Evolutionary conservation across 2,329 filamentous ascomycete species (phyloP), one percentile per base, ranked within the genome.

Genomic region (Sarocladium oryzae): DNA sequence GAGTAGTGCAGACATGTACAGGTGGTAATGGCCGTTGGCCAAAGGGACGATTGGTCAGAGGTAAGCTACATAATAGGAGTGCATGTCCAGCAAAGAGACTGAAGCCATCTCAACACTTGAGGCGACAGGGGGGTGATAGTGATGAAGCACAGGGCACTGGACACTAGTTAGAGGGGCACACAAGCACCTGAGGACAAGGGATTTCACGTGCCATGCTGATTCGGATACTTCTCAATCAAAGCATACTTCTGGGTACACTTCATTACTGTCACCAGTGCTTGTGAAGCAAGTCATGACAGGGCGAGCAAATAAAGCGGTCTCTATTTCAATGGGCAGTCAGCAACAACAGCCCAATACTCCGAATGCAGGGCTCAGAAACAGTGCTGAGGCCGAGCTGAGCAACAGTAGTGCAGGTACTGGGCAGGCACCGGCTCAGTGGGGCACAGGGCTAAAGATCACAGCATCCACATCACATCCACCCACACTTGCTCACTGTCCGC

Each of bases 381-480:
- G n/a, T 45, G 40, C 10, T 45, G 40, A 45, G 40, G 21, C n/a
- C 40, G 4, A 45, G 40, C 43, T 48, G 43, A 48, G 24, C 43
- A 48, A 48, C 43, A 7, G 16, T 23, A 33, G 11, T 3, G 16
- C 16, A 33, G n/a, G 18, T 23, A 48, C 43, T 48, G 43, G 43
- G 26, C 43, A 32, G n/a, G 26, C 43, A 48, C 20, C 40, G 23
- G 26, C n/a, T 32, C 43, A 30, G 43, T 32, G 26, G 24, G 43
- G 24, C 43, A 16, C 28, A 20, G 8, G 36, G 21, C 21, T 20
- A 43, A 28, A 43, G 23, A 43, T 7, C 40, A 43, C 40, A 28
- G 21, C 37, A 40, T 40, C 37, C 37, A 26, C 40, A 43, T 8
- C 4, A 18, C 43, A 48, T 48, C 26, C 24, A 33, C 28, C 32